Base-by-base conservation (phyloP, 2,329 filamentous ascomycete species). In the Cyanodermella asteris region DNA sequence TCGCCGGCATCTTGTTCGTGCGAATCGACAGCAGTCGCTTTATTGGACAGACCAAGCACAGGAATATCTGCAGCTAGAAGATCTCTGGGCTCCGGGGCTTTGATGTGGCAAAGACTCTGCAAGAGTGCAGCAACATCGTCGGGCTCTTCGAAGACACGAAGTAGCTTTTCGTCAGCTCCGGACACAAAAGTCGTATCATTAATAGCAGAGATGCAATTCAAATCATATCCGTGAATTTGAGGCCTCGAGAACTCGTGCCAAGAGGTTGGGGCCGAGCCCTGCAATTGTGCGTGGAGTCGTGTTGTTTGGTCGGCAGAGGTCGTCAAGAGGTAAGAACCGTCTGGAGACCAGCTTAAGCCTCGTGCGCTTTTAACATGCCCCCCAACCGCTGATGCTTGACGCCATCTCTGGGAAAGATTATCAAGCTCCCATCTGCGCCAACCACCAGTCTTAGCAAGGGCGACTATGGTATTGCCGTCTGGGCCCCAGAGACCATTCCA, bases 221-320 rank as follows among this genome's bases (percentile, higher is more conserved):
- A 61, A 45, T 97, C 84, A 46, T 97, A 97, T 18, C 87, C 87
- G 45, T 97, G 87, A 35, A 97, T 97, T 45, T 97, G 87, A 4
- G 87, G 87, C 24, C 87, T 62, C 1, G 82, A 74, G 56, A 94
- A 81, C 46, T 97, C 87, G 47, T 94, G 84, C 87, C 87, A 97
- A 7, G 78, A 80, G 20, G 33, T 28, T 8, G 37, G 40, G 3
- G 42, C 38, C 3, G 46, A 47, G 16, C 56, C 55, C 31, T 60
- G 62, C 87, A 84, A 94, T 39, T 70, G 56, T 1, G 78, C 73
- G 45, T 84, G 78, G 12, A 94, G 59, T 24, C 87, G 64, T 3
- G 84, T 91, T 0, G 87, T 97, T 50, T 97, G 87, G 49, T 97
- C 87, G 6, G 70, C 66, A 42, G 80, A 73, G 3, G 84, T 93